Evolutionary conservation across 1,139 yeast species (phyloP), one percentile per base, ranked within the genome.

Genomic region (Spencermartinsiella ligniputridi): DNA sequence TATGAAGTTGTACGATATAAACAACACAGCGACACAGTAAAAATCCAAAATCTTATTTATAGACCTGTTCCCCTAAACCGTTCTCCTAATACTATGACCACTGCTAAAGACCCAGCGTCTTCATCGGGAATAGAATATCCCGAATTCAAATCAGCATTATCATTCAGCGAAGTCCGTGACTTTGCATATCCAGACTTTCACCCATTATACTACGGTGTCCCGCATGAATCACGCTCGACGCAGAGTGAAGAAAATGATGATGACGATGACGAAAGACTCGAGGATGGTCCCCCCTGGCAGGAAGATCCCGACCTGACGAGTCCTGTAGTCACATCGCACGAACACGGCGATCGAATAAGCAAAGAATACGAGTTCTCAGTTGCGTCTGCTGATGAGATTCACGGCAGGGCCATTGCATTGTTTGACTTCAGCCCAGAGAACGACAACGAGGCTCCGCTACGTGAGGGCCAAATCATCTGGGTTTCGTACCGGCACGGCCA

Each of bases 401-500:
- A 75, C 49, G 76, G 78, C 40, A 74, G 78, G 48, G 96, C 96
- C 1, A 68, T 90, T 20, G 97, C 97, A 1, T 64, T 94, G 43
- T 92, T 89, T 64, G 94, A 90, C 56, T 92, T 92, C 61, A 73
- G 70, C 25, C 96, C 98, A 0, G 97, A 92, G 61, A 92, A 92
- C 63, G 96, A 88, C 55, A 92, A 92, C 62, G 99, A 92, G 58
- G 80, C 90, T 42, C 79, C 76, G 12, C 68, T 92, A 35, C 66
- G 64, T 6, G 95, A 85, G 56, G 96, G 96, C 33, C 97, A 92
- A 64, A 65, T 79, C 16, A 79, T 94, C 2, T 83, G 92, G 78
- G 84, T 92, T 25, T 80, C 84, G 48, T 90, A 90, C 63, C 77
- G 95, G 51, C 96, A 92, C 62, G 97, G 97, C 17, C 97, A 92